phyloP scores from a whole-genome alignment of 2,329 filamentous ascomycete species.

The Paraphoma chrysanthemicola region DNA sequence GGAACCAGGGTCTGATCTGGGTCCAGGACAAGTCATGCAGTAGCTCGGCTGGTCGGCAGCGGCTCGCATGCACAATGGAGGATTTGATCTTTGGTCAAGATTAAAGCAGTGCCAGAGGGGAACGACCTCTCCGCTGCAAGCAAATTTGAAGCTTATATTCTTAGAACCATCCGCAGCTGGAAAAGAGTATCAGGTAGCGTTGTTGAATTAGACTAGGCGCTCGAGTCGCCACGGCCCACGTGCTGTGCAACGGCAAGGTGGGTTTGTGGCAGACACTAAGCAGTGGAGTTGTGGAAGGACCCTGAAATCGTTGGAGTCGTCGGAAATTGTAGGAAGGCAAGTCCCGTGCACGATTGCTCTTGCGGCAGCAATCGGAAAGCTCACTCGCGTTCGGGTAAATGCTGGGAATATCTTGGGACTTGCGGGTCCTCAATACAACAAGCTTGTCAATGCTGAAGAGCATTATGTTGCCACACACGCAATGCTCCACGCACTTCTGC shows the following conservation, averaged over 20 bases:
- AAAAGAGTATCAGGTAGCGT: slow-evolving; percentile 9
- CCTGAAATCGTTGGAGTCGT: slow-evolving; percentile 25
- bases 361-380: slow-evolving; percentile 19
- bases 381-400: slow-evolving; percentile 17
- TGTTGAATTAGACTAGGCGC: slow-evolving; percentile 22
- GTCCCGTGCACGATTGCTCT: slow-evolving; percentile 9
- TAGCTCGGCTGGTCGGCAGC: neutral
- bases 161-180: neutral
- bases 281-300: slow-evolving; percentile 27
- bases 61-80: neutral
- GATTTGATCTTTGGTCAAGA: neutral
- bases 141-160: neutral
- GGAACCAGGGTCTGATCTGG: neutral
- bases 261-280: slow-evolving; percentile 15
- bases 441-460: neutral
- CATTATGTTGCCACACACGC: neutral
- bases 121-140: neutral
- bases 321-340: slow-evolving; percentile 33
- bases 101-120: neutral
- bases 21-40: neutral
- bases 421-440: neutral
- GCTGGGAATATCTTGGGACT: slow-evolving; percentile 7
- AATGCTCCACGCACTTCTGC: neutral
- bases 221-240: slow-evolving; percentile 20
- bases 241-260: slow-evolving; percentile 22